Conservation (phyloP, 331 rosid genomes). For the Rhamnella rubrinervis region DNA sequence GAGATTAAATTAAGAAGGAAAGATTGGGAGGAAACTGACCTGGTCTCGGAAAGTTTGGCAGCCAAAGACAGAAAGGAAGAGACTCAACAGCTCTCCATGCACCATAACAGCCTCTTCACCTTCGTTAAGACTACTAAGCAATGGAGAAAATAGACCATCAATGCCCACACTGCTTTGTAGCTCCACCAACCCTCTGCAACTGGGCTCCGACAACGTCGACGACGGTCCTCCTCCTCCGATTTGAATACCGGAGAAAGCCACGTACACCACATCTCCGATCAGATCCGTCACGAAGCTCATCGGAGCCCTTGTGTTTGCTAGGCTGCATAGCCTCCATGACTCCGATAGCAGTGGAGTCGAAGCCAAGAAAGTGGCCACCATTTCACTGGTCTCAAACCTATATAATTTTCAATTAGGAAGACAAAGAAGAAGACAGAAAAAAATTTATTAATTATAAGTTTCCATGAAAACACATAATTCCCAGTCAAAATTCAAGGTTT, state of each 20-base stretch:
- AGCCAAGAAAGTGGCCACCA: slow-evolving; percentile 53
- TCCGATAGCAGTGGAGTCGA: slow-evolving; percentile 67
- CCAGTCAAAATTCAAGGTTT: background rate
- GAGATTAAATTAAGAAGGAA: background rate
- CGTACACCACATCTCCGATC: slow-evolving; percentile 44
- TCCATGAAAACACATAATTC: background rate
- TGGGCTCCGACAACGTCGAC: slow-evolving; percentile 14
- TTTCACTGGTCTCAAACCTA: slow-evolving; percentile 85
- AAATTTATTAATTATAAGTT: background rate
- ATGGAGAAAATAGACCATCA: background rate
- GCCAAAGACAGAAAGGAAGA: slow-evolving; percentile 28
- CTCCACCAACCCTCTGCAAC: slow-evolving; percentile 37
- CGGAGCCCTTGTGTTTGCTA: slow-evolving; percentile 42
- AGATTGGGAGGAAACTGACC: slow-evolving; percentile 37
- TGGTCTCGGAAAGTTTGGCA: slow-evolving; percentile 29
- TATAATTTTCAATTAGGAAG: background rate
- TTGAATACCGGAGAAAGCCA: slow-evolving; percentile 68
- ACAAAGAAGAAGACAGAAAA: background rate
- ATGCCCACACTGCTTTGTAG: slow-evolving; percentile 29
- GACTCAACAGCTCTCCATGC: slow-evolving; percentile 48
- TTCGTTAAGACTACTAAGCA: slow-evolving; percentile 21
- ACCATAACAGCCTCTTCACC: slow-evolving; percentile 47
- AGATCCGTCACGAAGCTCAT: slow-evolving; percentile 31
- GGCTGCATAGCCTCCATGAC: slow-evolving; percentile 71
- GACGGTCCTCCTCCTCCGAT: slow-evolving; percentile 7